A percentile compares a stretch with the other conserved stretches of the same genome.
Evolutionary conservation across 164 flowering plant species (phyloP).

Genomic region (Stephania japonica): DNA sequence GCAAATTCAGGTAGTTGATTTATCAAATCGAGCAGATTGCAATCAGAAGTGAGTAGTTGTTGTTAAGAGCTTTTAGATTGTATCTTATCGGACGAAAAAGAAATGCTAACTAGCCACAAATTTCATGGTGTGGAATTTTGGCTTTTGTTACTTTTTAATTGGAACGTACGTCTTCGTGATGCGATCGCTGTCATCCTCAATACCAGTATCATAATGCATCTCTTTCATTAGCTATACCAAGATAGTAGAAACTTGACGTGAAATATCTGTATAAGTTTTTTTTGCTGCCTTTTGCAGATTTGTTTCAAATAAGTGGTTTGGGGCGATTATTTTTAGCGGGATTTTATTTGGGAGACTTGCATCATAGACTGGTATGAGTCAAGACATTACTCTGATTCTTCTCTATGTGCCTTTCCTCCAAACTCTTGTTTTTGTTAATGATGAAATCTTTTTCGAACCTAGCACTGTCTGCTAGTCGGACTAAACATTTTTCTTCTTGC

Average conservation of each 20-base stretch:
- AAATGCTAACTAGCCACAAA: background rate
- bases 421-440: background rate
- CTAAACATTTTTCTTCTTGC: background rate
- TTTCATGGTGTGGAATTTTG: background rate
- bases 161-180: too few relatives aligned
- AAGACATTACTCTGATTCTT: background rate
- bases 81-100: background rate
- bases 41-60: conserved; percentile 69
- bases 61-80: too few relatives aligned
- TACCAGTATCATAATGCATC: background rate
- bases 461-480: background rate
- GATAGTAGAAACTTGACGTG: background rate
- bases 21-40: conserved; percentile 81
- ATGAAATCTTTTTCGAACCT: background rate
- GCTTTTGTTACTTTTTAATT: too few relatives aligned
- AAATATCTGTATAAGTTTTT: background rate
- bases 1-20: conserved; percentile 83
- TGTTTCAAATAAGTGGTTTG: conserved; percentile 96
- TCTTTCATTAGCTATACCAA: background rate
- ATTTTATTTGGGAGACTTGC: conserved; percentile 60
- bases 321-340: conserved; percentile 71
- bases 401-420: background rate
- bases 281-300: conserved; percentile 41
- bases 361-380: conserved; percentile 18
- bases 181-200: background rate